Conservation (phyloP, 2,329 filamentous ascomycete genomes). For the Exophiala aquamarina region DNA sequence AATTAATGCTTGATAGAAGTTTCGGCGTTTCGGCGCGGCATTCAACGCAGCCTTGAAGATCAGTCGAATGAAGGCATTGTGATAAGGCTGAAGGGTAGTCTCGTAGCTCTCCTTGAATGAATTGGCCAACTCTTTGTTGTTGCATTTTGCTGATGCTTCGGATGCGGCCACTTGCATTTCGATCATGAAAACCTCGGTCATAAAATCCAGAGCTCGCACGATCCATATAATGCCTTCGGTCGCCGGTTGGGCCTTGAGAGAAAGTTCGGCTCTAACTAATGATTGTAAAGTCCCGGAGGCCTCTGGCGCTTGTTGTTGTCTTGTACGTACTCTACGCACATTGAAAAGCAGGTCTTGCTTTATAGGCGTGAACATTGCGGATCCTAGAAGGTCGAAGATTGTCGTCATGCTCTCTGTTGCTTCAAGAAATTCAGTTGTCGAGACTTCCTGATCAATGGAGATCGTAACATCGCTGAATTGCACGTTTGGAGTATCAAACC, state of each 20-base stretch:
- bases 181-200: conserved; percentile 54
- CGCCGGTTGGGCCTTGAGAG: conserved; percentile 81
- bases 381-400: conserved; percentile 71
- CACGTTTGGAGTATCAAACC: too few species aligned
- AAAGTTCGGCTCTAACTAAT: conserved; percentile 82
- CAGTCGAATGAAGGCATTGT: conserved; percentile 8
- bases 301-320: conserved; percentile 72
- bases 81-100: conserved; percentile 8
- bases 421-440: conserved; percentile 84
- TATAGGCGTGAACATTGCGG: conserved; percentile 80
- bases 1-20: conserved; percentile 11
- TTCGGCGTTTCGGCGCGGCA: conserved; percentile 7
- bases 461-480: too few species aligned
- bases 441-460: conserved; percentile 65
- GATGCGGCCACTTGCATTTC: too few species aligned
- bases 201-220: conserved; percentile 91
- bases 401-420: conserved; percentile 83
- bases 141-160: too few species aligned
- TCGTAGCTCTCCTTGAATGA: conserved; percentile 11
- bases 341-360: conserved; percentile 91
- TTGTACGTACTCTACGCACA: conserved; percentile 90
- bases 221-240: conserved; percentile 92
- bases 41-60: conserved; percentile 14
- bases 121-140: too few species aligned
- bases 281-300: conserved; percentile 81